Base-by-base conservation (phyloP, 805 yeast genomes). In the Blastobotrys parvus region DNA sequence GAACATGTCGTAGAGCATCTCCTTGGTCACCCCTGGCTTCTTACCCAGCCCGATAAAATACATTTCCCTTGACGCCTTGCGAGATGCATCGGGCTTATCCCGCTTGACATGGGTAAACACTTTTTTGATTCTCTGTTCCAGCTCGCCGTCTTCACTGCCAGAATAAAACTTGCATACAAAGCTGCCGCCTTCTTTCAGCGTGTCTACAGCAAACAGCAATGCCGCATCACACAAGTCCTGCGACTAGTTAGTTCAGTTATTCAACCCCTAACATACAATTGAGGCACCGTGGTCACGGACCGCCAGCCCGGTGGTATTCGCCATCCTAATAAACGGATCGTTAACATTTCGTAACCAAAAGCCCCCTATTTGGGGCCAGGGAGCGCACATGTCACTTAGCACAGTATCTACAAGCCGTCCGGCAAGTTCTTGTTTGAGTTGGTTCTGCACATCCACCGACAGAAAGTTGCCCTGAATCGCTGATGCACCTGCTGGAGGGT, bases 171-270 rank as follows among this genome's bases (percentile, higher is more conserved):
- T 92, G 68, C 94, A 82, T 11, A 87, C 81, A 55, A 86, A 75
- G 8, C 67, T 55, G 0, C 98, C 98, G 21, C 75, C 75, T 3
- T 78, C 75, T 47, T 69, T 77, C 21, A 92, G 63, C n/a, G 84
- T 62, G 47, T 78, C 82, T 42, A 81, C 70, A 1, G 94, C 81
- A 39, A 89, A 71, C 4, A 85, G 70, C 41, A 92, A 61, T 0
- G 95, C 96, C 0, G 96, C 96, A 54, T 86, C 92, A 61, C 97
- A 90, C 22, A 90, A 66, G 57, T 89, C 89, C 85, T 66, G 42
- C 19, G 16, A 22, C 35, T 27, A 25, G 29, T 25, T 25, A 25
- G 29, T 25, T 11, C 11, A 8, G 10, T 11, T 7, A 25, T 25
- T 25, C 11, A 8, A 25, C 29, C 29, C 7, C 10, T 25, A 25